Evolutionary conservation across 2,329 filamentous ascomycete genomes (phyloP).

Genomic region (Alternaria burnsii): DNA sequence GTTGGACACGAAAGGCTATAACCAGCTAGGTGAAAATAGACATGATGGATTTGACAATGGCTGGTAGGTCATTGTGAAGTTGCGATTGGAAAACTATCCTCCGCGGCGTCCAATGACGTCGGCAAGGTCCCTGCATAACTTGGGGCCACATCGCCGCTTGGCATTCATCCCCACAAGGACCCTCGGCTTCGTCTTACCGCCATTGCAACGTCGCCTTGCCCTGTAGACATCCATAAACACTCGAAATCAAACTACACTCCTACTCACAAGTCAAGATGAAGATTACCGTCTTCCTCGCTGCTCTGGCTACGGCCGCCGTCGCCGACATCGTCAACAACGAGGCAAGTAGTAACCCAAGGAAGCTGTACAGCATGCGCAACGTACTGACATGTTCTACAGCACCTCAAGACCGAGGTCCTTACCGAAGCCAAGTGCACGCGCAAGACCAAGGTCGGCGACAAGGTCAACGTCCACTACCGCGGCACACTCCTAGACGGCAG

Average conservation of each 20-base stretch:
- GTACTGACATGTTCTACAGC: conserved; percentile 52
- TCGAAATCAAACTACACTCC: not conserved
- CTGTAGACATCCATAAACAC: conserved; percentile 1
- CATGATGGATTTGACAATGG: not conserved
- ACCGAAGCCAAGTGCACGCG: conserved; percentile 79
- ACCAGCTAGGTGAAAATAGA: not conserved
- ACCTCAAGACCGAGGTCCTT: conserved; percentile 79
- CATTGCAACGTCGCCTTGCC: conserved; percentile 19
- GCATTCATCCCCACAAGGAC: conserved; percentile 29
- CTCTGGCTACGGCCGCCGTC: conserved; percentile 59
- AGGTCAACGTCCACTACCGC: conserved; percentile 81
- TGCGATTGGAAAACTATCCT: not conserved
- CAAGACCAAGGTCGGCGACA: conserved; percentile 75
- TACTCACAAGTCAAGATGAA: conserved; percentile 50
- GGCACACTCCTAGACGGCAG: conserved; percentile 80
- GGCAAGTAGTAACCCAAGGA: conserved; percentile 14
- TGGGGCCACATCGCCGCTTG: conserved; percentile 27
- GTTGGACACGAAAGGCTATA: too few relatives aligned
- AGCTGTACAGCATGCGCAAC: not conserved
- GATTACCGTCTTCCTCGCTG: conserved; percentile 56
- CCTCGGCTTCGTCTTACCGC: conserved; percentile 8
- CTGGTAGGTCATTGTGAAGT: not conserved
- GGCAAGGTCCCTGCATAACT: conserved; percentile 2
- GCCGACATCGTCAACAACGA: conserved; percentile 47
- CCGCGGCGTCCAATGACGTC: conserved; percentile 11